These are phyloP conservation scores for Skeletonema grethae DNA, from an alignment of 108 stramenopile genomes.

Conservation along the genomic window DNA sequence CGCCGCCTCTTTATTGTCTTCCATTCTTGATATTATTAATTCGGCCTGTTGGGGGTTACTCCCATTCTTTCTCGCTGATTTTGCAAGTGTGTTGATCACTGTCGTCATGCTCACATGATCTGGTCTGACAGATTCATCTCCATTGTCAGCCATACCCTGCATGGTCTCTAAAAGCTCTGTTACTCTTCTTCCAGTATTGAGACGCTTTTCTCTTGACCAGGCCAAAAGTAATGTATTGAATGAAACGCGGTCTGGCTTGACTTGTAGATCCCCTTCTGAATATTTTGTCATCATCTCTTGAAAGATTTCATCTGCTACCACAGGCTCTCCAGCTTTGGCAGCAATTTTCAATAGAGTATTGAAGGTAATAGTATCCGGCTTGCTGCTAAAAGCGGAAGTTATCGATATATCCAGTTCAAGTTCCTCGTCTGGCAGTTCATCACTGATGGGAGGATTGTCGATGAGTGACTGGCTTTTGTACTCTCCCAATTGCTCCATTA, in stretches of 20 bases:
- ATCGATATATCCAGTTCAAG: not conserved
- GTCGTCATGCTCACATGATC: conserved; percentile 48
- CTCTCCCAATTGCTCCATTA: conserved; percentile 32
- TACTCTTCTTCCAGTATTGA: conserved; percentile 4
- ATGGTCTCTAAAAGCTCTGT: conserved; percentile 36
- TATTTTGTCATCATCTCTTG: conserved; percentile 37
- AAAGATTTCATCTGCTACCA: conserved; percentile 37
- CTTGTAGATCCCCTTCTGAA: conserved; percentile 10
- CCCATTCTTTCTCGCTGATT: conserved; percentile 16
- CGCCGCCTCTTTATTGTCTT: conserved; percentile 30
- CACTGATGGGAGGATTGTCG: conserved; percentile 2
- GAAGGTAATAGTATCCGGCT: conserved; percentile 49
- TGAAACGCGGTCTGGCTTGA: conserved; percentile 34
- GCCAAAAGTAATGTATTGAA: conserved; percentile 51
- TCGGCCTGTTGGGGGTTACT: conserved; percentile 49
- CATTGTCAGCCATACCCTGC: conserved; percentile 40
- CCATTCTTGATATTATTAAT: conserved; percentile 47
- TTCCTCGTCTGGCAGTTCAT: not conserved
- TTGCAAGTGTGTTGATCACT: conserved; percentile 40
- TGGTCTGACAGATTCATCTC: conserved; percentile 34
- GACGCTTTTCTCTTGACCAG: conserved; percentile 34
- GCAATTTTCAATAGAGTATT: conserved; percentile 49
- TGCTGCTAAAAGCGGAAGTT: conserved; percentile 15
- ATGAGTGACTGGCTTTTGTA: conserved; percentile 5
- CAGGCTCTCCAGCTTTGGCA: conserved; percentile 23